Conservation (phyloP, 176 grass and related monocot genomes). For the Phragmites australis region DNA sequence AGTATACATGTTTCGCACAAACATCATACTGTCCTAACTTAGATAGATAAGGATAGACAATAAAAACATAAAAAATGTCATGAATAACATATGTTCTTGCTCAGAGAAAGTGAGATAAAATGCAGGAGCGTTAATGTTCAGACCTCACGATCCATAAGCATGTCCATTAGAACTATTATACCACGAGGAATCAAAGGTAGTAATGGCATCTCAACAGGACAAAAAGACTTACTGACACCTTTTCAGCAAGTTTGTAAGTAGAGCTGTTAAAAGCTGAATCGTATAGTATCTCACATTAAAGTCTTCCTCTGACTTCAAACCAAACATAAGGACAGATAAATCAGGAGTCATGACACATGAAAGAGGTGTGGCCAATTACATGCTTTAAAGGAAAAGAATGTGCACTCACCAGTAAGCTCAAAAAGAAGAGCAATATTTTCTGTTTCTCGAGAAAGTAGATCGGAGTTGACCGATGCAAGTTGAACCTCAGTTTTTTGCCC, state of each 20-base stretch:
- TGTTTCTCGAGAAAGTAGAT: conserved; percentile 78
- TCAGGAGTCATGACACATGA: conserved; percentile 18
- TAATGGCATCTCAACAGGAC: conserved; percentile 22
- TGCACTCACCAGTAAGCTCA: conserved; percentile 80
- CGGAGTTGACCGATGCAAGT: conserved; percentile 83
- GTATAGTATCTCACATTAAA: conserved; percentile 98
- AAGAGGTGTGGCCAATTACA: background rate
- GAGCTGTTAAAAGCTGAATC: conserved; percentile 93
- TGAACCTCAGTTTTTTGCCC: conserved; percentile 82
- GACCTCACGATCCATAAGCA: conserved; percentile 99
- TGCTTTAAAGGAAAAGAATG: conserved; percentile 18
- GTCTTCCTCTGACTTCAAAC: conserved; percentile 91
- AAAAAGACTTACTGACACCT: conserved; percentile 68
- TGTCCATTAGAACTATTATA: conserved; percentile 93
- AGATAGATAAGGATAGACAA: background rate
- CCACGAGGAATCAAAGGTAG: conserved; percentile 76
- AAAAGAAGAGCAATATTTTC: conserved; percentile 89
- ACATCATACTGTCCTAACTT: background rate
- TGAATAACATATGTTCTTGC: conserved; percentile 14
- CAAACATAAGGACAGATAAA: conserved; percentile 17
- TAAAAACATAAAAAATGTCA: conserved; percentile 3
- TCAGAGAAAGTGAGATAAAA: conserved; percentile 8
- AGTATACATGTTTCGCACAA: background rate
- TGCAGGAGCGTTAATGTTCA: background rate
- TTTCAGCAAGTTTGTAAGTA: conserved; percentile 91